Evolutionary conservation across 805 yeast species (phyloP), one percentile per base, ranked within the genome.

Genomic region (Yamadazyma olivae): DNA sequence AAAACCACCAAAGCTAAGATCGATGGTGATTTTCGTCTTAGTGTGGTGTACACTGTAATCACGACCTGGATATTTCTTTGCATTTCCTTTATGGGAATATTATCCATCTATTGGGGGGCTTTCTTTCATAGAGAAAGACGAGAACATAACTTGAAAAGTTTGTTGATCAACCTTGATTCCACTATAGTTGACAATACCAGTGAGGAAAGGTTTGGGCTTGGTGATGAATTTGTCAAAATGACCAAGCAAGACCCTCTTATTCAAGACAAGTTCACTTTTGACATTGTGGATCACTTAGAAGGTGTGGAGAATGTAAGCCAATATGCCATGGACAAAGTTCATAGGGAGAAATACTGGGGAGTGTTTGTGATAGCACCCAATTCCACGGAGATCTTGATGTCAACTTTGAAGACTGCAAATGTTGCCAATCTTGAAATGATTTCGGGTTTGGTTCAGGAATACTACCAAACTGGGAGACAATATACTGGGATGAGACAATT

Each of bases 41-140:
- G n/a, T n/a, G n/a, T n/a, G n/a, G n/a, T n/a, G n/a, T n/a, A n/a
- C n/a, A n/a, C n/a, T n/a, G n/a, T n/a, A n/a, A n/a, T n/a, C n/a
- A n/a, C n/a, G n/a, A n/a, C n/a, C n/a, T n/a, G n/a, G n/a, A n/a
- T n/a, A n/a, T n/a, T n/a, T n/a, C n/a, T n/a, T n/a, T n/a, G n/a
- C n/a, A n/a, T n/a, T n/a, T n/a, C n/a, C n/a, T 56, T 57, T 29
- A 44, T 64, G 17, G 64, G 55, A 10, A 39, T 64, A 5, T 55
- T 67, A 29, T 56, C 68, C 12, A 48, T 66, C 17, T 67, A 66
- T 44, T 67, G 72, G 72, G 72, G 70, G 5, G 53, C 70, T 10
- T 40, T 56, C 37, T 63, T 54, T 43, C 45, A 45, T 4, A 53
- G 71, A 22, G 41, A 53, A 23, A 33, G 32, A 15, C 49, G 71